Percentiles rank a stretch among this genome's conserved stretches.
Evolutionary conservation across 306 rosid species (phyloP).

Genomic region (Prosopis cineraria): DNA sequence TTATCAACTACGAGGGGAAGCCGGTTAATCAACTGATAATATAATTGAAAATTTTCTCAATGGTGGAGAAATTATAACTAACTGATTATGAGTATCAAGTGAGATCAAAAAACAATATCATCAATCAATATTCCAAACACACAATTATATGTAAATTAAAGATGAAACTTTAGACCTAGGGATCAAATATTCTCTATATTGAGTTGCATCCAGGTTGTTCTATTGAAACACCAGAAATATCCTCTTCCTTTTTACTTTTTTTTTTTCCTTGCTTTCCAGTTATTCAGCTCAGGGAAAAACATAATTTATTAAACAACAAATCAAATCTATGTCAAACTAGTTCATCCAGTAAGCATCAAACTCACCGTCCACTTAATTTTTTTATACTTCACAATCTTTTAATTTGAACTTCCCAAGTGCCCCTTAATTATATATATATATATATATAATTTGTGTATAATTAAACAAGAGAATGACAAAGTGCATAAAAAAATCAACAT

Average conservation of each 20-base stretch:
- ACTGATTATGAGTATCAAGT: not conserved
- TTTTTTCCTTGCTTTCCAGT: not conserved
- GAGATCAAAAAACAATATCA: conserved; percentile 10
- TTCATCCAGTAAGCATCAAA: conserved; percentile 8
- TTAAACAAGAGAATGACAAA: conserved; percentile 2
- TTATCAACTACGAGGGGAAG: not conserved
- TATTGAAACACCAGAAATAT: not conserved
- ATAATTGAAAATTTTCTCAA: not conserved
- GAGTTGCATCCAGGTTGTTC: conserved; percentile 36
- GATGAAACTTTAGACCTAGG: conserved; percentile 6
- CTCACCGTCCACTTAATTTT: not conserved
- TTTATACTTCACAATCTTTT: not conserved
- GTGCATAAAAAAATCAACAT: conserved; percentile 18
- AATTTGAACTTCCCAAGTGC: not conserved
- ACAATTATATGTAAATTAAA: not conserved
- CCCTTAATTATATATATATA: conserved; percentile 4
- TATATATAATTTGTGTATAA: too few relatives aligned
- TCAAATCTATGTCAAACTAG: conserved; percentile 21
- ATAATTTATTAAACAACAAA: not conserved
- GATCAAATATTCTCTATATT: conserved; percentile 25
- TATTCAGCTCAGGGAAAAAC: conserved; percentile 1
- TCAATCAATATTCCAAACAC: not conserved
- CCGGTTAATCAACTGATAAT: not conserved
- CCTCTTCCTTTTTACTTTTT: not conserved
- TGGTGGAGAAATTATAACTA: not conserved